Evolutionary conservation across 441 rosid species (phyloP).

Genomic region (Populus hybrid): DNA sequence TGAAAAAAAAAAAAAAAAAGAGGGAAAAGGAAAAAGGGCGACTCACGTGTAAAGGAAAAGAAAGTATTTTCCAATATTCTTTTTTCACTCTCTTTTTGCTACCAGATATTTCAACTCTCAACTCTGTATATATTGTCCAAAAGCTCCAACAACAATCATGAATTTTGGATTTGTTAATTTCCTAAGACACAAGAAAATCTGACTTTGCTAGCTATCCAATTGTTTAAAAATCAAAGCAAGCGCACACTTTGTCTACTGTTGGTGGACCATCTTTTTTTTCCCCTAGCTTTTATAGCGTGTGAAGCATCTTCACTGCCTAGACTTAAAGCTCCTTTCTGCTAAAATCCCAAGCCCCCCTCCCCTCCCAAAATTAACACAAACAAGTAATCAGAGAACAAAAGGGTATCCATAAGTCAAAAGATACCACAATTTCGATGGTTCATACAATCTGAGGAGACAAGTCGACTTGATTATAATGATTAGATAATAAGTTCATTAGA

Average conservation of each 20-base stretch:
- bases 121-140: not conserved
- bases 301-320: not conserved
- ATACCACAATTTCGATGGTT: constrained; percentile 11
- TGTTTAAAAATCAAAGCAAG: constrained; percentile 1
- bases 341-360: not conserved
- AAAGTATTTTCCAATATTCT: not conserved
- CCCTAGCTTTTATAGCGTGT: not conserved
- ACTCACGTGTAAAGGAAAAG: not conserved
- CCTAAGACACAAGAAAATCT: not conserved
- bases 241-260: not conserved
- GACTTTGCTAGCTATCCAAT: constrained; percentile 2
- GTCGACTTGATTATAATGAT: constrained; percentile 5
- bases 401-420: not conserved
- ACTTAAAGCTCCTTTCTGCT: not conserved
- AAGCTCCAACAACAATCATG: constrained; percentile 1
- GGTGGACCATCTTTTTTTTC: not conserved
- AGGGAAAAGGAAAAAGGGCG: not conserved
- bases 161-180: not conserved
- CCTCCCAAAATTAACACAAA: not conserved
- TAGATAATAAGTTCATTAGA: constrained; percentile 8
- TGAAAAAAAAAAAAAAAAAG: not conserved
- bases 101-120: constrained; percentile 1
- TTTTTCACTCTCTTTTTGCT: too few relatives aligned
- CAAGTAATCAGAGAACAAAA: not conserved
- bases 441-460: constrained; percentile 9